Evolutionary conservation across 345 rosid genomes (phyloP).

Genomic region (Rhizophora apiculata): DNA sequence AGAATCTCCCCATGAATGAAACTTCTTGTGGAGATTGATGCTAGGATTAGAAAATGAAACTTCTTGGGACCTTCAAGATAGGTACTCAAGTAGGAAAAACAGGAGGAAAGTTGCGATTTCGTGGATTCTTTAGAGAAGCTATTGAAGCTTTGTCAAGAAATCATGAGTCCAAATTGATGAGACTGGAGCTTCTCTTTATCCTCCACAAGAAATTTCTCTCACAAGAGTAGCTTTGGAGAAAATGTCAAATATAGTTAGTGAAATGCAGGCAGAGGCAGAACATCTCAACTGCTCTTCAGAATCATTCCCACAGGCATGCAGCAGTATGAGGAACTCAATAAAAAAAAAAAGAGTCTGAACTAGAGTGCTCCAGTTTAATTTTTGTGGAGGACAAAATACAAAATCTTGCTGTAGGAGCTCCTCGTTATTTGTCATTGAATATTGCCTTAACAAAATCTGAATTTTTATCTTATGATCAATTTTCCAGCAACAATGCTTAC

Average conservation of each 20-base stretch:
- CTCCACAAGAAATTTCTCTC: constrained; percentile 64
- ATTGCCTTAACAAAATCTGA: too few relatives aligned
- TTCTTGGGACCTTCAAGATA: neutral
- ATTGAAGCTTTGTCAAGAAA: constrained; percentile 59
- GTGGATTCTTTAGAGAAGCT: constrained; percentile 69
- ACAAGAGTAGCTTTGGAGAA: constrained; percentile 43
- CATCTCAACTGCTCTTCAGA: constrained; percentile 43
- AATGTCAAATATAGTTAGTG: constrained; percentile 29
- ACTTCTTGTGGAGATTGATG: too few relatives aligned
- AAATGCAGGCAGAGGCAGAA: constrained; percentile 43
- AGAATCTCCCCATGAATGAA: neutral
- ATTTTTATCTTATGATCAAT: too few relatives aligned
- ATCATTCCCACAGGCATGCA: constrained; percentile 48
- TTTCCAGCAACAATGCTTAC: too few relatives aligned
- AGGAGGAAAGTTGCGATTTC: constrained; percentile 41
- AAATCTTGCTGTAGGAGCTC: constrained; percentile 35
- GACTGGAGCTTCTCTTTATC: constrained; percentile 77
- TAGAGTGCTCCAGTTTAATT: constrained; percentile 25
- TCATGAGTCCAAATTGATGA: constrained; percentile 65
- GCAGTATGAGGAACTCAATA: constrained; percentile 36
- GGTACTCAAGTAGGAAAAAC: constrained; percentile 52
- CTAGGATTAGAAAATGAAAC: neutral
- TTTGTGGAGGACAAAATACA: constrained; percentile 47
- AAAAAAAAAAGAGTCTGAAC: constrained; percentile 39
- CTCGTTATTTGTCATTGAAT: too few relatives aligned